Evolutionary conservation across 2,329 filamentous ascomycete genomes (phyloP).

Genomic region (Phialemoniopsis sp.): DNA sequence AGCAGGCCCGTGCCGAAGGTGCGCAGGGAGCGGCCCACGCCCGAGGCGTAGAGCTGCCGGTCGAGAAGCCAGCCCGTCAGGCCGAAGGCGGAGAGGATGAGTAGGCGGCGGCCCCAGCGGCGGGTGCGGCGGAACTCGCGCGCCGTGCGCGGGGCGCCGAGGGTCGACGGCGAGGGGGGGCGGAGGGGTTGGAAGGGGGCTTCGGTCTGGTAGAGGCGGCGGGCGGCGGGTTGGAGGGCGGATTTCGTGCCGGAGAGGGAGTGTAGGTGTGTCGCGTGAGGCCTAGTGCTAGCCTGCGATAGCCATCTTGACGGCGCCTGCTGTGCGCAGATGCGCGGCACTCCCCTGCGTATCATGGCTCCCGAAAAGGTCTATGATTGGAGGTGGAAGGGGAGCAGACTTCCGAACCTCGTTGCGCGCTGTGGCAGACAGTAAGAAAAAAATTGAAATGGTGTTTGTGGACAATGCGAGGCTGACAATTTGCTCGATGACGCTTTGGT

Average conservation of each 20-base stretch:
- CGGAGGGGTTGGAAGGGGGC: constrained; percentile 60
- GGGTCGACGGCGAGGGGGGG: constrained; percentile 73
- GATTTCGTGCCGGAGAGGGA: constrained; percentile 5
- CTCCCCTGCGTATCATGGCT: too few relatives aligned
- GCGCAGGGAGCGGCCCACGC: constrained; percentile 70
- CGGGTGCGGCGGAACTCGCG: constrained; percentile 67
- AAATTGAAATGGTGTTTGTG: too few relatives aligned
- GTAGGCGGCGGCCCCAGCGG: constrained; percentile 73
- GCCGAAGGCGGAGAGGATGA: constrained; percentile 54
- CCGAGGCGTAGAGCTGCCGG: constrained; percentile 71
- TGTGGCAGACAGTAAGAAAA: too few relatives aligned
- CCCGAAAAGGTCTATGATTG: too few relatives aligned
- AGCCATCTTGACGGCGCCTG: constrained; percentile 33
- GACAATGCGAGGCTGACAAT: too few relatives aligned
- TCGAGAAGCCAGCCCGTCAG: constrained; percentile 68
- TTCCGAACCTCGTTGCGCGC: too few relatives aligned
- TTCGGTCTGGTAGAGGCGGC: constrained; percentile 17
- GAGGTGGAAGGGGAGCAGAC: too few relatives aligned
- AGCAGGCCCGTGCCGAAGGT: constrained; percentile 78
- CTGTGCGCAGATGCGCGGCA: too few relatives aligned
- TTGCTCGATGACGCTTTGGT: too few relatives aligned
- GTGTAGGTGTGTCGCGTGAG: constrained; percentile 1
- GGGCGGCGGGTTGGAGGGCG: neutral
- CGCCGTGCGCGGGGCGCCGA: constrained; percentile 67
- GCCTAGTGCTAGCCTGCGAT: too few relatives aligned